Percentiles rank a stretch among this genome's conserved stretches.
These are phyloP conservation scores for Solanum raphanifolium DNA, from an alignment of 257 asterid species.

Conservation along the genomic window DNA sequence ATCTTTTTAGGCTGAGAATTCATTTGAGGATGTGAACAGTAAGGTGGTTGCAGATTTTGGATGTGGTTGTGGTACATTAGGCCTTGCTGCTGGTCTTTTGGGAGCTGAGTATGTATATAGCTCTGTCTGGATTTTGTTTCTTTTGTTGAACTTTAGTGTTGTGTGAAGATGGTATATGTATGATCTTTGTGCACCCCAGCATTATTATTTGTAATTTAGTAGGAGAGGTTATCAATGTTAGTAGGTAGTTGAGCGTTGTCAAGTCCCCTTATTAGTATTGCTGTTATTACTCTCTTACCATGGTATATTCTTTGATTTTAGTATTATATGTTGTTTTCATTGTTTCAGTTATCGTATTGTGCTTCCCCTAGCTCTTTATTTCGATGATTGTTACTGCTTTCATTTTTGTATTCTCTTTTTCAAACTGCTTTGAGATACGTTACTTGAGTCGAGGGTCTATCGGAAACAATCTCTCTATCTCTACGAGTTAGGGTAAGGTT, in stretches of 20 bases:
- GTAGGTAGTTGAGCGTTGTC: neutral
- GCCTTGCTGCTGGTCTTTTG: constrained; percentile 87
- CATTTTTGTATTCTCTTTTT: neutral
- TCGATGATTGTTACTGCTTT: neutral
- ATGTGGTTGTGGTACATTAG: constrained; percentile 93
- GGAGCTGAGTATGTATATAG: constrained; percentile 62
- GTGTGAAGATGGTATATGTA: neutral
- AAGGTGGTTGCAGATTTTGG: constrained; percentile 97
- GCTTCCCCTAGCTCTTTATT: neutral
- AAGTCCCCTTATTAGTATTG: neutral
- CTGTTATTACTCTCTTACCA: neutral
- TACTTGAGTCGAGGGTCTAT: neutral
- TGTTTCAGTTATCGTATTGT: neutral
- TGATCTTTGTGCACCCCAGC: neutral
- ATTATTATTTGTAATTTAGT: neutral
- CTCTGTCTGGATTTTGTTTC: neutral
- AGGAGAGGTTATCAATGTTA: neutral
- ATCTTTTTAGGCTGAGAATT: constrained; percentile 60
- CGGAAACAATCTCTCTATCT: neutral
- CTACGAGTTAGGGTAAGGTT: neutral
- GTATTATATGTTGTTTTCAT: neutral
- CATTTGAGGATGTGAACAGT: constrained; percentile 71
- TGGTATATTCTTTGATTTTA: neutral
- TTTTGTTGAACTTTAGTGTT: neutral
- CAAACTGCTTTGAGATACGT: neutral